Base-by-base conservation (phyloP, 2,329 filamentous ascomycete species). In the Ophiocordyceps camponoti-leonardi region DNA sequence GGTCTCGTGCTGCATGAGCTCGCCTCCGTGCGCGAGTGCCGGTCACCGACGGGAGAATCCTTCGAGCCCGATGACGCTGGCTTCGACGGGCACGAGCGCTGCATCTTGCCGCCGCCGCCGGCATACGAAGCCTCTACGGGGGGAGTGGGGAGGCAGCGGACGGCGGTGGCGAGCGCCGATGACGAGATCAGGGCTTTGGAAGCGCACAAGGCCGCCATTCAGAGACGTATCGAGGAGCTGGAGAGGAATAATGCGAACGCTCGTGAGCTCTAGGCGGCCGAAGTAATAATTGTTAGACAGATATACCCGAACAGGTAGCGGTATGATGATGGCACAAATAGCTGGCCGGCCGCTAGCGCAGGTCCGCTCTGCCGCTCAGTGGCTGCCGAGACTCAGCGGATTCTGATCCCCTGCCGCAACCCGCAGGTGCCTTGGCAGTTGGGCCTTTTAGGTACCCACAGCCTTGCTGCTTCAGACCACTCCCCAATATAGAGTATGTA, bases 151-250 rank as follows among this genome's bases (percentile, higher is more conserved):
- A 54, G 58, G 22, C 49, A 50, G 40, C 53, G 55, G 6, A 48
- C 47, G 22, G 55, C 46, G 22, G 55, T 46, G 22, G 22, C 3
- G 22, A 30, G 51, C 45, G 30, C 45, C 50, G 13, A 53, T 6
- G 56, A 60, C 8, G 57, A 63, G 44, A 61, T 62, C 11, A 51
- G 51, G 44, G 54, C 48, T 5, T 51, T 64, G 18, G 53, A 54
- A 19, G 57, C 55, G n/a, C 60, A 63, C 28, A 62, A 63, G 44
- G 58, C 53, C 12, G 54, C 53, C 14, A 62, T 64, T 22, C 57
- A 62, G 46, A 57, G 57, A 18, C 60, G 61, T 16, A 56, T 63
- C 18, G 56, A 62, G 40, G 55, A 63, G 51, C 46, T 64, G 44
- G 56, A 62, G 47, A 47, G 43, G 19, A 7, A 18, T n/a, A 20